A percentile compares a stretch with the other conserved stretches of the same genome.
These are phyloP conservation scores for Pichia nakasei DNA, from an alignment of 805 yeast genomes.

Conservation along the genomic window DNA sequence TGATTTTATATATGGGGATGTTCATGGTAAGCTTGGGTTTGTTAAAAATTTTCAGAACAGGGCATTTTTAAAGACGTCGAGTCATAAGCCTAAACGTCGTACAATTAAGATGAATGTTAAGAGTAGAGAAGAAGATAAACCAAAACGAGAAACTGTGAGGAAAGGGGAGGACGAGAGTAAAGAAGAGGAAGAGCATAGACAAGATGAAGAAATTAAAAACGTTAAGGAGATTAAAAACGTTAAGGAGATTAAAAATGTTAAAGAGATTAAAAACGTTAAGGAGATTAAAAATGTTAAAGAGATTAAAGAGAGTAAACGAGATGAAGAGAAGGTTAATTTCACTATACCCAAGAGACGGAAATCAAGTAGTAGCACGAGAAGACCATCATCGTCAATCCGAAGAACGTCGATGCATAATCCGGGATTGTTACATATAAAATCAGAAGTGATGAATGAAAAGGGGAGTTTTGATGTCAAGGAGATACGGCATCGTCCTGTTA, in stretches of 20 bases:
- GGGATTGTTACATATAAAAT: background rate
- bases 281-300: too few relatives aligned
- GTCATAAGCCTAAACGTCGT: conserved; percentile 25
- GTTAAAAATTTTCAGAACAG: conserved; percentile 40
- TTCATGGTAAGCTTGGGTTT: conserved; percentile 30
- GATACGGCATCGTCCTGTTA: conserved; percentile 14
- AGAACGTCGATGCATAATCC: too few relatives aligned
- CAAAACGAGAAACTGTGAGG: background rate
- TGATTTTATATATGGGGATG: conserved; percentile 21
- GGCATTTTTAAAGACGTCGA: conserved; percentile 28
- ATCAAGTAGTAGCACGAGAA: too few relatives aligned
- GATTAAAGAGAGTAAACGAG: too few relatives aligned
- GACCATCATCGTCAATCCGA: too few relatives aligned
- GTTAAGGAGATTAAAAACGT: too few relatives aligned
- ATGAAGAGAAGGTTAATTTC: too few relatives aligned
- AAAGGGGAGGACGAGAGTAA: conserved; percentile 18
- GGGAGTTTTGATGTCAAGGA: background rate
- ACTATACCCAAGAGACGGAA: too few relatives aligned
- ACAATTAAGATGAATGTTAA: conserved; percentile 17
- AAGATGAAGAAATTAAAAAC: too few relatives aligned
- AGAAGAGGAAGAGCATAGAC: background rate
- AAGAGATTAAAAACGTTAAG: too few relatives aligned
- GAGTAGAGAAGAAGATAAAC: background rate
- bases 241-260: too few relatives aligned
- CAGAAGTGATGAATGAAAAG: background rate